Base-by-base conservation (phyloP, 257 asterid genomes). In the Striga asiatica region DNA sequence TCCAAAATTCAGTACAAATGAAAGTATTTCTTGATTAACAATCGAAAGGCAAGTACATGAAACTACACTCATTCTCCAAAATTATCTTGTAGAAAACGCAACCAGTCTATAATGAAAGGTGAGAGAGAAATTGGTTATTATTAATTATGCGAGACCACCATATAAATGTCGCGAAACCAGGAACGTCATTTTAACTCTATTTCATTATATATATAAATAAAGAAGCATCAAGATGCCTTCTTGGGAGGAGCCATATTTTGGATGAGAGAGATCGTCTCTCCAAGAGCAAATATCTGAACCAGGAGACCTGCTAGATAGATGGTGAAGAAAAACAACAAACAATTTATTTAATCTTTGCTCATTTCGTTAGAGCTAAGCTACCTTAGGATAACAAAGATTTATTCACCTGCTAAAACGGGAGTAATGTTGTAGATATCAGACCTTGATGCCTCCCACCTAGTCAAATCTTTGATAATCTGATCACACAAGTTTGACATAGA, bases 161-260 rank as follows among this genome's bases (percentile, higher is more conserved):
- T n/a, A n/a, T n/a, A n/a, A n/a, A n/a, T n/a, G n/a, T n/a, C n/a
- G n/a, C n/a, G n/a, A n/a, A n/a, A n/a, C n/a, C n/a, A n/a, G n/a
- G n/a, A n/a, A n/a, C n/a, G n/a, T n/a, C n/a, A n/a, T n/a, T n/a
- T n/a, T n/a, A n/a, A n/a, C n/a, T n/a, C n/a, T n/a, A n/a, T n/a
- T n/a, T n/a, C n/a, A n/a, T n/a, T n/a, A n/a, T n/a, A n/a, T n/a
- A n/a, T n/a, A n/a, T n/a, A n/a, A n/a, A 35, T 35, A 4, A 41
- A 20, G 25, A n/a, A 17, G 9, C 49, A 47, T 80, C 66, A 87
- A 25, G 83, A 73, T 1, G 85, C 74, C 58, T 88, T 88, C 81
- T 81, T 81, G 47, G 95, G 93, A 67, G 93, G 97, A 67, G 93
- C 89, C 94, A 89, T 85, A 68, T 89, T 79, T 67, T 48, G 67